These are phyloP conservation scores for Adansonia rubrostipa DNA, from an alignment of 441 rosid species.

Conservation along the genomic window DNA sequence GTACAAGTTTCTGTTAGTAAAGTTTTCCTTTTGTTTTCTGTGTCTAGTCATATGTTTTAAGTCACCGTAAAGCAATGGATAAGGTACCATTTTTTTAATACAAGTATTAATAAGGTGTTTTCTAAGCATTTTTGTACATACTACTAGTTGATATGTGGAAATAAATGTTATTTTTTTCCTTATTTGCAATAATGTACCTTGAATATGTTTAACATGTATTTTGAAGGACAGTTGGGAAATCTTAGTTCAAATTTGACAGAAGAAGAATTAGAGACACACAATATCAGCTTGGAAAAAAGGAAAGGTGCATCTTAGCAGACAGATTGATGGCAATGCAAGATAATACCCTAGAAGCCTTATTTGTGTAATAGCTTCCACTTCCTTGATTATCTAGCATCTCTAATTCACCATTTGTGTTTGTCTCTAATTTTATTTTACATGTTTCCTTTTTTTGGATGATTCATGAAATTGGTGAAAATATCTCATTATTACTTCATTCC, in stretches of 20 bases:
- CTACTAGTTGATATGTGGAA: background rate
- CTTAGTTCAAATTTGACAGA: conserved; percentile 79
- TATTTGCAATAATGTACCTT: background rate
- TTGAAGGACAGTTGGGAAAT: conserved; percentile 63
- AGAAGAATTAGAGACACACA: conserved; percentile 77
- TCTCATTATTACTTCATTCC: conserved; percentile 6
- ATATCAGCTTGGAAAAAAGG: conserved; percentile 86
- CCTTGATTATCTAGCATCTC: background rate
- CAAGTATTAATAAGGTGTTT: background rate
- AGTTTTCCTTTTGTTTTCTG: background rate
- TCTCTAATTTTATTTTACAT: background rate
- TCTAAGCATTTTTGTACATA: background rate
- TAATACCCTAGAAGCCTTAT: conserved; percentile 55
- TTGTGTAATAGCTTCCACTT: conserved; percentile 47
- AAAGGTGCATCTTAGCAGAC: conserved; percentile 58
- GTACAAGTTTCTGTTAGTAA: conserved; percentile 24
- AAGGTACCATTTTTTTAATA: background rate
- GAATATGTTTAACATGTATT: conserved; percentile 18
- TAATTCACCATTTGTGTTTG: background rate
- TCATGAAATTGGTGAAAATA: conserved; percentile 13
- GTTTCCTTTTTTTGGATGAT: background rate
- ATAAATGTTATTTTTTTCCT: background rate
- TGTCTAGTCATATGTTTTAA: background rate
- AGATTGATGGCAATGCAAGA: conserved; percentile 62
- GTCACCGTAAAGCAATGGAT: background rate